Conservation (phyloP, 2,329 filamentous ascomycete genomes). For the Fusarium verticillioides region DNA sequence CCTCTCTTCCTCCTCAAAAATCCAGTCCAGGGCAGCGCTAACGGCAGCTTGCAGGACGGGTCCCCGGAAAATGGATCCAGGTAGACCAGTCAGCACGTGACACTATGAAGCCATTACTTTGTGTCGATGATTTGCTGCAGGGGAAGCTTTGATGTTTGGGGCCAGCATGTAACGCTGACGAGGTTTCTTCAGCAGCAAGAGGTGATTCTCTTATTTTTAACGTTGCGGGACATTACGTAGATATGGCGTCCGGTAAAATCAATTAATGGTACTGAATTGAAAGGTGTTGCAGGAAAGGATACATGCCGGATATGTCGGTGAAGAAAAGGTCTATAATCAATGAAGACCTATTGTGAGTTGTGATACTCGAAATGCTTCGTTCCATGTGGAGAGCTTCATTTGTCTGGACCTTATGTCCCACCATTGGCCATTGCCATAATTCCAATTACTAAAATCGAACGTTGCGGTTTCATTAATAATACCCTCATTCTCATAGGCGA, state of each 20-base stretch:
- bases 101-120: background rate
- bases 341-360: background rate
- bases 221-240: background rate
- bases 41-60: conserved; percentile 31
- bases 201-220: background rate
- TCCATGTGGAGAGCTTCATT: background rate
- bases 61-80: conserved; percentile 14
- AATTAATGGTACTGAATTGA: background rate
- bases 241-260: background rate
- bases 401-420: background rate
- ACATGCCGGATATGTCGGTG: conserved; percentile 8
- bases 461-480: conserved; percentile 8
- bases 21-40: conserved; percentile 31
- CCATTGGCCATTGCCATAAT: background rate
- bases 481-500: conserved; percentile 7
- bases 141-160: conserved; percentile 14
- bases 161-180: conserved; percentile 12
- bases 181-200: conserved; percentile 8
- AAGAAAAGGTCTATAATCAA: background rate
- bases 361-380: conserved; percentile 7
- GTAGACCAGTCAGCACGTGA: conserved; percentile 30
- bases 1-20: conserved; percentile 6
- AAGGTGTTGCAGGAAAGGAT: background rate
- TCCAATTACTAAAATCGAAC: background rate
- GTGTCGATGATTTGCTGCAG: conserved; percentile 32